Conservation (phyloP, 441 rosid species). For the Flueggea neowawraea region DNA sequence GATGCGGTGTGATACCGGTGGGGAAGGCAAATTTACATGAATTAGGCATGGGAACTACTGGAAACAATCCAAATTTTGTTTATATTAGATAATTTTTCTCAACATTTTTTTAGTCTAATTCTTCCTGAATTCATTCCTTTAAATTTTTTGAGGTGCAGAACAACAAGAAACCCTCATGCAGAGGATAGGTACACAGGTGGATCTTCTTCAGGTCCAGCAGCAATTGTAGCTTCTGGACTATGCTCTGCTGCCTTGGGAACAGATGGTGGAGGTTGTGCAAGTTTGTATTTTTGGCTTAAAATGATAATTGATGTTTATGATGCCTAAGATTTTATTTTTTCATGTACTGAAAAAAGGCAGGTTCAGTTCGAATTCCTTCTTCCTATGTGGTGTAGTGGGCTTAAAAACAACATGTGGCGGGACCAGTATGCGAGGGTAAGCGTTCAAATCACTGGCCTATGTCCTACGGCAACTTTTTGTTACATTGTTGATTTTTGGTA, state of each 20-base stretch:
- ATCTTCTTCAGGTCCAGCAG: slow-evolving; percentile 95
- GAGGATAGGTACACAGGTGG: slow-evolving; percentile 85
- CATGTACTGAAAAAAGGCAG: slow-evolving; percentile 37
- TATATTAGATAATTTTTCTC: neutral
- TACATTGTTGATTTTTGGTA: neutral
- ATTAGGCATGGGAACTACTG: slow-evolving; percentile 87
- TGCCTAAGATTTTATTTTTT: slow-evolving; percentile 14
- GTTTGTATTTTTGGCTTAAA: slow-evolving; percentile 14
- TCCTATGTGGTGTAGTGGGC: slow-evolving; percentile 90
- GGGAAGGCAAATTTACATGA: slow-evolving; percentile 98
- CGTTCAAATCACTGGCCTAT: neutral
- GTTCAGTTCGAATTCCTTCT: slow-evolving; percentile 82
- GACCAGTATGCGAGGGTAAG: slow-evolving; percentile 71
- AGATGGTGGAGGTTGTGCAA: slow-evolving; percentile 85
- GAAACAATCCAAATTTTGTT: slow-evolving; percentile 62
- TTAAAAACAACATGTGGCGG: slow-evolving; percentile 86
- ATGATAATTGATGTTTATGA: slow-evolving; percentile 7
- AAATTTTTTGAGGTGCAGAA: slow-evolving; percentile 41
- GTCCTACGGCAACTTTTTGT: neutral
- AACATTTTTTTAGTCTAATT: neutral
- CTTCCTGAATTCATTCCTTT: slow-evolving; percentile 2
- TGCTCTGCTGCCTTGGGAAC: slow-evolving; percentile 95
- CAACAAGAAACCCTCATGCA: slow-evolving; percentile 85
- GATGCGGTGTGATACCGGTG: slow-evolving; percentile 75
- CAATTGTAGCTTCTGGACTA: slow-evolving; percentile 83